Percentiles rank a stretch among this genome's conserved stretches.
These are phyloP conservation scores for Penicillium occitanis DNA, from an alignment of 2,329 filamentous ascomycete species.

Conservation along the genomic window DNA sequence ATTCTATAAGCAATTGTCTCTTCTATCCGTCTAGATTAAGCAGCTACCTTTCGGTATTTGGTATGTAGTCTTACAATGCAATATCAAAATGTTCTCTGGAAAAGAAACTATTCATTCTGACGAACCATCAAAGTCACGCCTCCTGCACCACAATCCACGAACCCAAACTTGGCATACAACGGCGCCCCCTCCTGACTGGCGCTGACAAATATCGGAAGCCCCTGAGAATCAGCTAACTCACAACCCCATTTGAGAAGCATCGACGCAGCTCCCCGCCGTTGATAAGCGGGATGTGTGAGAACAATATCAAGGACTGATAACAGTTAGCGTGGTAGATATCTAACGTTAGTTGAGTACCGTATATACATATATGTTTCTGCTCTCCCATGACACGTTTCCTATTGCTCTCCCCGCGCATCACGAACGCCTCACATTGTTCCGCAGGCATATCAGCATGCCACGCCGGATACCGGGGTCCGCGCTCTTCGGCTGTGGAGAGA, in stretches of 20 bases:
- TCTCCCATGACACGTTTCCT: neutral
- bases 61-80: no score
- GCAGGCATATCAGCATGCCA: conserved; percentile 10
- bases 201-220: neutral
- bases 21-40: neutral
- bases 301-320: conserved; percentile 3
- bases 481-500: conserved; percentile 6
- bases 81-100: neutral
- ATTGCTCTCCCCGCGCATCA: neutral
- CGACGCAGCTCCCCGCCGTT: conserved; percentile 24
- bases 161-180: neutral
- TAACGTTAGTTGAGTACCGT: neutral
- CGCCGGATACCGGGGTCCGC: conserved; percentile 1
- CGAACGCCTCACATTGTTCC: conserved; percentile 1
- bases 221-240: conserved; percentile 7
- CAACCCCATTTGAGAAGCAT: conserved; percentile 26
- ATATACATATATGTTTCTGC: neutral
- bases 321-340: neutral
- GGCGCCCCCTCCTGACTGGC: neutral
- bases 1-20: neutral
- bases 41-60: neutral
- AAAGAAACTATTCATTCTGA: neutral
- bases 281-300: conserved; percentile 26
- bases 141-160: neutral
- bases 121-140: neutral